Evolutionary conservation across 1,284 basidiomycete genomes (phyloP), one percentile per base, ranked within the genome.

Genomic region (Apiotrichum laibachii): DNA sequence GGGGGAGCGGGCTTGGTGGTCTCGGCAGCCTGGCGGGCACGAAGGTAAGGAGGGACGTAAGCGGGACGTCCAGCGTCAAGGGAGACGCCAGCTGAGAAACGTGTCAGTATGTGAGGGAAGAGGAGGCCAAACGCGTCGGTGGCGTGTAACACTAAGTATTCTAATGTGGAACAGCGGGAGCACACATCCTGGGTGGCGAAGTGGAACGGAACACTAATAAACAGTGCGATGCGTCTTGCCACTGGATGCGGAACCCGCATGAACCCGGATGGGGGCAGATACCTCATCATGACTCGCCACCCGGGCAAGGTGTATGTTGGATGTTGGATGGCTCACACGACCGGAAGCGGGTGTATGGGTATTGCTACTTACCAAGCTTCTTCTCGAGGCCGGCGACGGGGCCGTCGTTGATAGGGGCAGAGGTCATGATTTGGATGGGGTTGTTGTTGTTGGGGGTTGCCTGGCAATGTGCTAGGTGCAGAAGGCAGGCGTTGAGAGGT

Each of bases 41-140:
- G 91, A 78, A 81, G 67, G 71, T 95, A 92, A 76, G 92, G 92
- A 70, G 92, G 92, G 69, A 96, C 89, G 82, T 96, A 96, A 68
- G 92, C 86, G 73, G 89, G 85, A 83, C 87, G 88, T 35, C 67
- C 68, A 57, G 79, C 83, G 78, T 86, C 86, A 43, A 77, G 62
- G 16, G 67, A 63, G 52, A 75, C 72, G 39, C 58, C 61, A 56
- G 63, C 63, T 65, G 37, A 10, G 47, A 37, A 19, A 12, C 22
- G 26, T 12, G 56, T 61, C 39, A 59, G 61, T 49, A 9, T 34
- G n/a, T n/a, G 31, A 7, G 9, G 26, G 16, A 5, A 8, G 16
- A 47, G 33, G 7, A 31, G 26, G 26, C 7, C 26, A 31, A 31
- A 31, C 26, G 21, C 31, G 31, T 47, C 46, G 31, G 31, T 47